Base-by-base conservation (phyloP, 2,329 filamentous ascomycete genomes). In the Stagonosporopsis chrysanthemi region DNA sequence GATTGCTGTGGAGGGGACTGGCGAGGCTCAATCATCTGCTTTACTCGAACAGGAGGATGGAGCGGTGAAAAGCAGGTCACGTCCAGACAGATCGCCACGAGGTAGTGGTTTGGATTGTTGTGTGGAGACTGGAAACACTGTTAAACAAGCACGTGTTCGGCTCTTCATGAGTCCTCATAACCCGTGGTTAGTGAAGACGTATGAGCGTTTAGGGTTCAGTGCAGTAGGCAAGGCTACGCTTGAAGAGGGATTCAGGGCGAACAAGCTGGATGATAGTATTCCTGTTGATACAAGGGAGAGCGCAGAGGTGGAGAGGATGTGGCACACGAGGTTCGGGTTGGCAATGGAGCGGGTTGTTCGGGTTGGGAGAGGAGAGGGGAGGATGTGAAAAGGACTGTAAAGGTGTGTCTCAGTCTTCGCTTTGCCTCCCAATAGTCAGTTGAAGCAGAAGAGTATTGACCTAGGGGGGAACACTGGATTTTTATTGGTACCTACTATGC, bases 301-400 rank as follows among this genome's bases (percentile, higher is more conserved):
- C 2, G 55, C 58, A 14, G 58, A 64, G 35, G 14, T 60, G 53
- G 52, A 43, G 31, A n/a, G 11, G 26, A 26, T 22, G 17, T 69
- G 64, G 63, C 61, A 66, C 14, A 55, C 44, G 38, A 49, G 64
- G 28, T 56, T 49, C 56, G 65, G 62, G 22, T 17, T 63, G 12
- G 59, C 60, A 24, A 68, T 70, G 68, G 66, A 69, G 50, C 44
- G 41, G 23, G 31, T 67, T 17, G 42, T 63, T 15, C 22, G n/a
- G 4, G 6, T 48, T 38, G 40, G 31, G 19, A 4, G 24, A 26
- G 24, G 24, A 26, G 5, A 26, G 24, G 24, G 24, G 35, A 23
- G 29, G 35, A 4, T 12, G 35, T 19, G 45, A 8, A 23, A 6
- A 12, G n/a, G 6, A 14, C 4, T 6, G 26, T 15, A n/a, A 14